A percentile compares a stretch with the other conserved stretches of the same genome.
Conservation (phyloP, 2,329 filamentous ascomycete species). For the Purpureocillium lavendulum region DNA sequence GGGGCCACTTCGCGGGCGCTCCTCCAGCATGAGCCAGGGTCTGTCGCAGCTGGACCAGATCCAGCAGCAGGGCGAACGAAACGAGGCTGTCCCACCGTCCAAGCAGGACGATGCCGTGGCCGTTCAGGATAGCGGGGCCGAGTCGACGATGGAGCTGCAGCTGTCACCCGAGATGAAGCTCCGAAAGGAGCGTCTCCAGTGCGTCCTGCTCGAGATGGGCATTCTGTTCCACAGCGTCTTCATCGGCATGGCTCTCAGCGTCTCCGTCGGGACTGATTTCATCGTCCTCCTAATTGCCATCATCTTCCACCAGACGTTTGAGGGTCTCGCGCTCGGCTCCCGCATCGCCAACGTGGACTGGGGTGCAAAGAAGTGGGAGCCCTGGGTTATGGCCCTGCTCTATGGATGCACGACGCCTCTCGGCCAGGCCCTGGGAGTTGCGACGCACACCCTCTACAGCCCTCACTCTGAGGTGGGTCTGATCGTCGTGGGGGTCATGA, state of each 20-base stretch:
- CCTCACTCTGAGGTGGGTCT: conserved; percentile 57
- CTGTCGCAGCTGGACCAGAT: conserved; percentile 19
- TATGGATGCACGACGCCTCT: conserved; percentile 57
- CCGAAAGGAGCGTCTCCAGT: conserved; percentile 64
- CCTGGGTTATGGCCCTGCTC: conserved; percentile 48
- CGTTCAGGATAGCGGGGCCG: conserved; percentile 12
- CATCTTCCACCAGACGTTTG: conserved; percentile 58
- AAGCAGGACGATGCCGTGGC: conserved; percentile 8
- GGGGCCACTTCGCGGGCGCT: conserved; percentile 22
- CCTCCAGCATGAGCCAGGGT: conserved; percentile 23
- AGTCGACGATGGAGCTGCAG: conserved; percentile 12
- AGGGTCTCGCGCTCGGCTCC: conserved; percentile 54
- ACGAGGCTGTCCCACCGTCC: background rate
- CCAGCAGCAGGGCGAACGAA: background rate
- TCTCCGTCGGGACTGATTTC: conserved; percentile 68
- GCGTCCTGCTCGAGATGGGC: conserved; percentile 68
- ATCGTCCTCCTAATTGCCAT: conserved; percentile 74
- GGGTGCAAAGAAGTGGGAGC: conserved; percentile 33
- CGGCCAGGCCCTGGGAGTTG: conserved; percentile 65
- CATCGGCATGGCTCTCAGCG: conserved; percentile 76
- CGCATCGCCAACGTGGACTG: conserved; percentile 51
- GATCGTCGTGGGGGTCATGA: conserved; percentile 65
- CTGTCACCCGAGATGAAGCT: conserved; percentile 44
- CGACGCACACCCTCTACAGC: conserved; percentile 62
- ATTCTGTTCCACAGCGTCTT: conserved; percentile 60